Base-by-base conservation (phyloP, 75 land plant species). In the Ceratopteris richardii region DNA sequence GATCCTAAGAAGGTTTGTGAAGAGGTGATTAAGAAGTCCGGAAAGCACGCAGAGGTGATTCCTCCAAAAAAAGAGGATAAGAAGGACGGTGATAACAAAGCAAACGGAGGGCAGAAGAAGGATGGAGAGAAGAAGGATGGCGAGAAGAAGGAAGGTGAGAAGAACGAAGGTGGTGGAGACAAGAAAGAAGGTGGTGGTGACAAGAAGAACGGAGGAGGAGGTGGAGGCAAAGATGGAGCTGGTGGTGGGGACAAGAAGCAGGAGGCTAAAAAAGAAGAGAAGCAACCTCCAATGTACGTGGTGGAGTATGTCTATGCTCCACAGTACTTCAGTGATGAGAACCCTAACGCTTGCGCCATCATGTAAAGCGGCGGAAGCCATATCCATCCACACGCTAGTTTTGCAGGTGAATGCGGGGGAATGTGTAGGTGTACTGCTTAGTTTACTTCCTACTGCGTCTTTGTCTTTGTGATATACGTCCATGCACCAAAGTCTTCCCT, bases 271-370 rank as follows among this genome's bases (percentile, higher is more conserved):
- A 58, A 62, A 0, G 65, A 31, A 16, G 64, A 43, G 29, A 54
- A 54, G 25, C 40, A 21, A 29, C 16, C 44, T 5, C 47, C 61
- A 5, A 61, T 2, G 14, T 40, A 63, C 66, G 27, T 54, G 65
- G 28, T 26, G 22, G 60, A 65, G 51, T 37, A 58, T 60, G 64
- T 74, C 25, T 73, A 77, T 25, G 73, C 90, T 22, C 90, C 90
- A 0, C 90, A 82, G 72, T 66, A 79, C 20, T 86, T 86, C 68
- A 82, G 86, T 33, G 90, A 86, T 46, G 90, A 86, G 68, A 86
- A 86, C 58, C 83, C 79, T 30, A 80, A 83, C 46, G 87, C 87
- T 1, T 83, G 87, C 47, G 53, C 69, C 11, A 56, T 83, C 29
- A 80, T 83, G 87, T 83, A 68, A 26, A 26, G 54, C 16, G 20